Evolutionary conservation across 495 filamentous ascomycete genomes (phyloP).

Genomic region (Clohesyomyces aquaticus): DNA sequence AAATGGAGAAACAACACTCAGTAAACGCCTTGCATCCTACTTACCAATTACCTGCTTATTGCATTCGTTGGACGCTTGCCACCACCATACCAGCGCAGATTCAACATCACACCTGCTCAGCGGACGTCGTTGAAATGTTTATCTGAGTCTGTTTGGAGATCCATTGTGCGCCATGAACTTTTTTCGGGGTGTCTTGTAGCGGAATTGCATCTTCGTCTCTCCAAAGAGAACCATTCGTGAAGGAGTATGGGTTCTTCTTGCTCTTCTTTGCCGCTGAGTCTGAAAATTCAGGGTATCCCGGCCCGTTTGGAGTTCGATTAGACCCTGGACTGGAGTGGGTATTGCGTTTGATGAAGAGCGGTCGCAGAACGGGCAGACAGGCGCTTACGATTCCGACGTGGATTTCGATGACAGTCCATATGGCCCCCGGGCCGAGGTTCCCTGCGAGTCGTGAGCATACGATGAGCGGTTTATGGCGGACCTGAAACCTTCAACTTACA

Average conservation of each 20-base stretch:
- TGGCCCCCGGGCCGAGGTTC: neutral
- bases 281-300: neutral
- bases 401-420: neutral
- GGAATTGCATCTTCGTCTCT: neutral
- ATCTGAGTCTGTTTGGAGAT: too few relatives aligned
- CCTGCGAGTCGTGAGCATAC: neutral
- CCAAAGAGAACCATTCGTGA: neutral
- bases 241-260: neutral
- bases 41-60: too few relatives aligned
- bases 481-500: neutral
- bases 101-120: too few relatives aligned
- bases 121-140: too few relatives aligned
- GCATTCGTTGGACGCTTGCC: too few relatives aligned
- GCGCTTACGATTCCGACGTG: neutral
- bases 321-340: neutral
- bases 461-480: neutral
- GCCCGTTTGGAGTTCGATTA: neutral
- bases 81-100: too few relatives aligned
- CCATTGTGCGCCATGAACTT: too few relatives aligned
- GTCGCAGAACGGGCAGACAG: neutral
- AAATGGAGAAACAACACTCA: too few relatives aligned
- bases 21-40: too few relatives aligned
- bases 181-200: neutral
- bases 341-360: neutral
- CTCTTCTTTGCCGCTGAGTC: neutral